Base-by-base conservation (phyloP, 495 filamentous ascomycete species). In the Bryoglossum gracile region DNA sequence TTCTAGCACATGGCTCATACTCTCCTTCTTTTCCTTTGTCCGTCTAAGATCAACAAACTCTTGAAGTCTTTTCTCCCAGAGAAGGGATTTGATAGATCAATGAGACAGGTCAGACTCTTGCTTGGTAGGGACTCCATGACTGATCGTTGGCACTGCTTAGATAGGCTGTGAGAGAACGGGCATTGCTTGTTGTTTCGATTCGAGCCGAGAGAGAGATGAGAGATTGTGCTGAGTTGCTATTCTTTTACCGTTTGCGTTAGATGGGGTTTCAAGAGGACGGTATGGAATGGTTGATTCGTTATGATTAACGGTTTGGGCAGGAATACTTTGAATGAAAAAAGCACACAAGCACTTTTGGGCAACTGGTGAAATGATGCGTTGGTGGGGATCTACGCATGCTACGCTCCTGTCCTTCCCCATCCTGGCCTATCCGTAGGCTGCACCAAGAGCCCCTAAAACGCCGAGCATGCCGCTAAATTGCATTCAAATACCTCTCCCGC, bases 71-170 rank as follows among this genome's bases (percentile, higher is more conserved):
- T 16, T 52, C 46, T 36, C 4, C 28, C 6, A 41, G 17, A 34
- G 23, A 19, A 16, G 18, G 6, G 1, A 46, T 35, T 9, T n/a
- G 4, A 38, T 19, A 39, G 26, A 30, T 30, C 6, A 5, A 6
- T 21, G 21, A 14, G 14, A 46, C 1, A 39, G 30, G 22, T 16
- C 14, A 21, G 35, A 19, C 34, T 48, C 26, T 47, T 21, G 14
- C 41, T 38, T 51, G 43, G 52, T 53, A 55, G 34, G 52, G 51
- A 50, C 30, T 47, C 46, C 52, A 46, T 56, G 52, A 57, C 57
- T 60, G 57, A 60, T 60, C 51, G 54, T 57, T 60, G 54, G 57
- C 54, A 28, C 35, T 54, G 34, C 53, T 48, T 57, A 56, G 53
- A 60, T 57, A 60, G 57, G 48, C 57, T 60, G 33, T 60, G 28